Evolutionary conservation across 2,329 filamentous ascomycete genomes (phyloP), one percentile per base, ranked within the genome.

Genomic region (Elsinoe fawcettii): DNA sequence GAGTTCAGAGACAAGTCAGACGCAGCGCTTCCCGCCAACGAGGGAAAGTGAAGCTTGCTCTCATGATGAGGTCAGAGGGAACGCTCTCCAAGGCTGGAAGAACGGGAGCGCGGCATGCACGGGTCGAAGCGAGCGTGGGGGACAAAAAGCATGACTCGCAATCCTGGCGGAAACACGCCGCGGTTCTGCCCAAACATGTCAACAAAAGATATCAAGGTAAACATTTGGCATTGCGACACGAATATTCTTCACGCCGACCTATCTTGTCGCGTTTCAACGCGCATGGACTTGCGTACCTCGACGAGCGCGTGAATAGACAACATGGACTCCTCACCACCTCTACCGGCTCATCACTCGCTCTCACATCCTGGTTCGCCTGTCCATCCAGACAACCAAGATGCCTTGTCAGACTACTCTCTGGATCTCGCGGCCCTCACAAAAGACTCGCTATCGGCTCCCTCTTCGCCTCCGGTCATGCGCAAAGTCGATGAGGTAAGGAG

Each of bases 371-470:
- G 34, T 16, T 41, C 53, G 18, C 53, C 53, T 25, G 22, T 25
- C 6, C 53, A 22, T 23, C 23, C 37, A n/a, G 32, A 9, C 6
- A 16, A 14, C 6, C 18, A 56, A 36, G 37, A 41, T 34, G 53
- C 36, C 12, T 37, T 30, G 11, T 56, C 54, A 18, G 54, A 68
- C 27, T 70, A 70, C 59, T 66, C 66, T 22, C 60, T 71, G 14
- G 65, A 71, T 55, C 62, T 70, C 14, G 64, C 60, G 27, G 69
- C 68, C 6, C 57, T 71, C 49, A 64, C 64, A 30, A 39, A 63
- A 14, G 66, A 67, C 32, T 43, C 47, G 58, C 56, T 60, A 56
- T 51, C 55, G 25, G 64, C 65, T 23, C 56, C 53, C 5, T 56
- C 60, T 4, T 64, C 64, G 22, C 62, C 64, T 5, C 57, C 65